Percentiles rank a stretch among this genome's conserved stretches.
These are phyloP conservation scores for Coelastrella sp. DNA, from an alignment of 139 green algal species.

Conservation along the genomic window DNA sequence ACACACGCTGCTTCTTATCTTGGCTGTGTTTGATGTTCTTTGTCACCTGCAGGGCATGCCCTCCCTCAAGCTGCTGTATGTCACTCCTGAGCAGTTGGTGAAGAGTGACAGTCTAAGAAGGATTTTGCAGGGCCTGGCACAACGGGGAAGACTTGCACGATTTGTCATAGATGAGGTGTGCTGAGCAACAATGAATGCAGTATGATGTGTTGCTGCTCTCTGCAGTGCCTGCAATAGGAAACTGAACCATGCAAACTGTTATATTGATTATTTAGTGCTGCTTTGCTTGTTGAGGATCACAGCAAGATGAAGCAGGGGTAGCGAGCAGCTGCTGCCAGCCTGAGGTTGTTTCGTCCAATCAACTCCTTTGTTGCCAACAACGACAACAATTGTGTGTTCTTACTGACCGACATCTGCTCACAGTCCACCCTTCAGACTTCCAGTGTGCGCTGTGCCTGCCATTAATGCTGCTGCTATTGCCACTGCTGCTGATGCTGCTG, in stretches of 20 bases:
- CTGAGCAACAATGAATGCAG: not conserved
- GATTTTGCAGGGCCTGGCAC: conserved; percentile 70
- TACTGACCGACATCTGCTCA: too few relatives aligned
- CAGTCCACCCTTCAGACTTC: too few relatives aligned
- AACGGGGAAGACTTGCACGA: conserved; percentile 62
- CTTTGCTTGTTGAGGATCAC: too few relatives aligned
- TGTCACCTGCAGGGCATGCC: not conserved
- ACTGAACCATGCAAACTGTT: too few relatives aligned
- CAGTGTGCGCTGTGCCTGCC: not conserved
- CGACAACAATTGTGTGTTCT: too few relatives aligned
- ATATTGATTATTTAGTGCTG: too few relatives aligned
- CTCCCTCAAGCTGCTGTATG: conserved; percentile 86
- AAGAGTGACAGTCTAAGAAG: conserved; percentile 61
- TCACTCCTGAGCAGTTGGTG: conserved; percentile 93
- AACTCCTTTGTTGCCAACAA: too few relatives aligned
- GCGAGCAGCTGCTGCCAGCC: too few relatives aligned
- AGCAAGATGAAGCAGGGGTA: too few relatives aligned
- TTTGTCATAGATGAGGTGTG: conserved; percentile 92
- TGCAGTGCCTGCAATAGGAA: not conserved
- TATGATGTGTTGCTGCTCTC: not conserved
- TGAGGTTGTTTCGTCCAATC: too few relatives aligned
- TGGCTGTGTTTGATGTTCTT: too few relatives aligned
- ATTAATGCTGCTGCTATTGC: not conserved
- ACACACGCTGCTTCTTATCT: too few relatives aligned
- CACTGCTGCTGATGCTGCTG: not conserved